Conservation (phyloP, 2,329 filamentous ascomycete species). For the Aspergillus terreus region DNA sequence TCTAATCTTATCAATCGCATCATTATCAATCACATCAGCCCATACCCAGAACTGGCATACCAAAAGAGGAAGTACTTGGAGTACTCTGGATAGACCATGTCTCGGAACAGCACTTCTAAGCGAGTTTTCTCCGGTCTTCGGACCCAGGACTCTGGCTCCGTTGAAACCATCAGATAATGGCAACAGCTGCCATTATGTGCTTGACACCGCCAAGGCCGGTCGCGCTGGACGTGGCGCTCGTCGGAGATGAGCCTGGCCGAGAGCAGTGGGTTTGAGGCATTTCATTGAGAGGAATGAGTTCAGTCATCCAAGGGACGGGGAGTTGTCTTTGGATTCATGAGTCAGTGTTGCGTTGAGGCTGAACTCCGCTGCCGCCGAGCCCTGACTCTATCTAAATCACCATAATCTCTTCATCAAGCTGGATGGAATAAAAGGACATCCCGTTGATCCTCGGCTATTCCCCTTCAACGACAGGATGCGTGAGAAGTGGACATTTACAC, state of each 20-base stretch:
- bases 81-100: no score
- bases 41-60: background rate
- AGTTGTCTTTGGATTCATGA: background rate
- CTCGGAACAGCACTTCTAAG: background rate
- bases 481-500: background rate
- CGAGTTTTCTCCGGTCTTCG: background rate
- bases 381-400: background rate
- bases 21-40: background rate
- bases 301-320: background rate
- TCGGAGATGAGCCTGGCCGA: background rate
- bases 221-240: background rate
- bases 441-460: background rate
- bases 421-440: background rate
- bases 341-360: background rate
- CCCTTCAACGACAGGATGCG: background rate
- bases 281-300: background rate
- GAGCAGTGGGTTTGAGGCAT: background rate
- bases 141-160: background rate
- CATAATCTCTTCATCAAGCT: no score
- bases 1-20: slow-evolving; percentile 1
- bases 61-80: no score
- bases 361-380: background rate
- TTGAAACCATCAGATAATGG: background rate
- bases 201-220: background rate
- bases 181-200: background rate